A percentile compares a stretch with the other conserved stretches of the same genome.
These are phyloP conservation scores for Suhomyces chickasaworum DNA, from an alignment of 1,139 yeast genomes.

Conservation along the genomic window DNA sequence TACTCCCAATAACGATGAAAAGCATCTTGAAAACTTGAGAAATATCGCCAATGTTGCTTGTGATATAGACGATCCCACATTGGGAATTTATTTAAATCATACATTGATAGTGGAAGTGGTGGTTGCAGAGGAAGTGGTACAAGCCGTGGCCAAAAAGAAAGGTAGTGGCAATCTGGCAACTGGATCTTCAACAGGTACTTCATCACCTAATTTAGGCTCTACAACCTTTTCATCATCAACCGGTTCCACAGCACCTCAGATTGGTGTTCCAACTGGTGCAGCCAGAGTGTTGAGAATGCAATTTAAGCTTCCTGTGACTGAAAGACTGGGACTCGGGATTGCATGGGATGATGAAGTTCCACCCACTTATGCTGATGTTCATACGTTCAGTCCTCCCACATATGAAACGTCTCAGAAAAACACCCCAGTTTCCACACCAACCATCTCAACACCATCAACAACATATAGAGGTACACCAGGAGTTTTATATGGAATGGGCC, in stretches of 20 bases:
- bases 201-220: slow-evolving; percentile 9
- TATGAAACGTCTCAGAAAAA: slow-evolving; percentile 42
- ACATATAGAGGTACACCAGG: slow-evolving; percentile 36
- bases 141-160: slow-evolving; percentile 23
- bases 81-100: slow-evolving; percentile 78
- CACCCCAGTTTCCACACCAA: slow-evolving; percentile 26
- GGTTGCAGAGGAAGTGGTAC: slow-evolving; percentile 86
- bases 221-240: slow-evolving; percentile 10
- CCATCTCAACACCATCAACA: slow-evolving; percentile 19
- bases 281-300: slow-evolving; percentile 96
- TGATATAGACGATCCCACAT: slow-evolving; percentile 77
- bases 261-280: slow-evolving; percentile 88
- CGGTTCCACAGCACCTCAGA: slow-evolving; percentile 25
- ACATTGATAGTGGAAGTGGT: slow-evolving; percentile 79
- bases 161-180: slow-evolving; percentile 20
- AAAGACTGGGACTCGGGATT: slow-evolving; percentile 91
- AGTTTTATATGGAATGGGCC: slow-evolving; percentile 49
- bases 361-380: slow-evolving; percentile 86
- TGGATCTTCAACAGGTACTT: slow-evolving; percentile 18
- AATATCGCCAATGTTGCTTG: slow-evolving; percentile 67
- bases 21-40: slow-evolving; percentile 30
- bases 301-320: slow-evolving; percentile 76
- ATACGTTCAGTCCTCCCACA: slow-evolving; percentile 83
- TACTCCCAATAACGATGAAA: slow-evolving; percentile 27
- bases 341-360: slow-evolving; percentile 99